Evolutionary conservation across 2,329 filamentous ascomycete genomes (phyloP), one percentile per base, ranked within the genome.

Genomic region (Cladosporium sp.): DNA sequence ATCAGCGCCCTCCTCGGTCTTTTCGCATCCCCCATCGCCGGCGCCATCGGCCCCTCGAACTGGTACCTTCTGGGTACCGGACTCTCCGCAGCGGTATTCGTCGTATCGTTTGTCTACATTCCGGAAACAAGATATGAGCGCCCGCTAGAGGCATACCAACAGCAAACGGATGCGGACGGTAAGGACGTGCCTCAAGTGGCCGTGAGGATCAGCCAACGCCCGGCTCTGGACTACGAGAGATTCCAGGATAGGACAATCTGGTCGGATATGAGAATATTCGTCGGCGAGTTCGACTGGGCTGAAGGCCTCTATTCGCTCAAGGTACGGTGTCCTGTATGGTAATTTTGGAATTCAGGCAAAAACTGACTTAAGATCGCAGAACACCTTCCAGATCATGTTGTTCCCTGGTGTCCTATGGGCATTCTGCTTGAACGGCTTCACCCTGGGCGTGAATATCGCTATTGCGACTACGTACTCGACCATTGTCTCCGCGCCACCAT

Each of bases 331-430:
- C 4, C 5, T 2, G 54, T 38, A 38, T 8, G 11, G 6, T 15
- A 3, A n/a, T 54, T 6, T 5, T 10, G 10, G 32, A n/a, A 4
- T 18, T 30, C 11, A 28, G 2, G 47, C 15, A 58, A 38, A 7
- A 54, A 21, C 12, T 36, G 10, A 54, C 44, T 26, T 18, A 3
- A 12, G 3, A 11, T 32, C 1, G 0, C 30, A 66, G 69, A 68
- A 71, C 66, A 72, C 70, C 34, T 71, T 71, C 59, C 65, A 70
- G 21, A 64, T 72, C 26, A 44, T 73, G 30, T 59, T 72, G 28
- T 82, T 81, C 64, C 80, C 80, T 21, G 79, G 80, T 36, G 77
- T 82, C 18, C 70, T 81, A 36, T 82, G 78, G 79, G 78, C 78
- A 2, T 70, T 81, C 15, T 72, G 74, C 7, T 66, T 81, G 1